Conservation (phyloP, 2,329 filamentous ascomycete species). For the Sarocladium oryzae region DNA sequence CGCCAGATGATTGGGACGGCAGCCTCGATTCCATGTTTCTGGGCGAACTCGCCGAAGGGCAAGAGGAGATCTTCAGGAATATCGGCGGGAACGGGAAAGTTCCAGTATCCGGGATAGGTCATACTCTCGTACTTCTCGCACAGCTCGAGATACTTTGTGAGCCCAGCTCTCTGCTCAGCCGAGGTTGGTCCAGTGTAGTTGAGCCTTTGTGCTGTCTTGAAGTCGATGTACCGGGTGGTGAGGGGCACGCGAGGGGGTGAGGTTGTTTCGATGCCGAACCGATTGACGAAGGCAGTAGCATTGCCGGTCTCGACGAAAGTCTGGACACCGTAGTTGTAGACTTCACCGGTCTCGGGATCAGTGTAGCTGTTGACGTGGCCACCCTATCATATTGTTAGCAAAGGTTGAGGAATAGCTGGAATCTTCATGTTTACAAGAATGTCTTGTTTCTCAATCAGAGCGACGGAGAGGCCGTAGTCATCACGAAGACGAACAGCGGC, state of each 20-base stretch:
- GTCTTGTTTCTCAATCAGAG: slow-evolving; percentile 28
- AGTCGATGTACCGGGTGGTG: slow-evolving; percentile 27
- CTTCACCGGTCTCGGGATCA: slow-evolving; percentile 29
- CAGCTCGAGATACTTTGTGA: slow-evolving; percentile 22
- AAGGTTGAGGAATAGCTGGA: not conserved
- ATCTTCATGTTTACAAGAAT: slow-evolving; percentile 19
- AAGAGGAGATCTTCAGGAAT: slow-evolving; percentile 30
- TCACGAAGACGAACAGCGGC: slow-evolving; percentile 30
- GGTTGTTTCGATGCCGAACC: slow-evolving; percentile 31
- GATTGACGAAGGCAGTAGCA: slow-evolving; percentile 36
- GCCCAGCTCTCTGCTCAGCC: slow-evolving; percentile 17
- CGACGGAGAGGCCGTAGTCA: slow-evolving; percentile 25
- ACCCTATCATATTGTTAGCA: slow-evolving; percentile 24
- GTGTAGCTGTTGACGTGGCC: slow-evolving; percentile 43
- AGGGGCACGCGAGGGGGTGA: slow-evolving; percentile 17
- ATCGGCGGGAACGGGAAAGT: slow-evolving; percentile 33
- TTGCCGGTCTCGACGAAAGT: slow-evolving; percentile 30
- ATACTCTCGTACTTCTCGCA: slow-evolving; percentile 24
- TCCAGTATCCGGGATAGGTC: slow-evolving; percentile 27
- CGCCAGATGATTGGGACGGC: slow-evolving; percentile 33
- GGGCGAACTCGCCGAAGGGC: slow-evolving; percentile 39
- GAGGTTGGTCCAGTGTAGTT: slow-evolving; percentile 18
- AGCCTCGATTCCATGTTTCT: slow-evolving; percentile 38
- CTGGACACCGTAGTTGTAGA: slow-evolving; percentile 31
- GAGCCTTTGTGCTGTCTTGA: slow-evolving; percentile 26